Percentiles rank a stretch among this genome's conserved stretches.
These are phyloP conservation scores for Anthostomella pinea DNA, from an alignment of 2,329 filamentous ascomycete species.

Conservation along the genomic window DNA sequence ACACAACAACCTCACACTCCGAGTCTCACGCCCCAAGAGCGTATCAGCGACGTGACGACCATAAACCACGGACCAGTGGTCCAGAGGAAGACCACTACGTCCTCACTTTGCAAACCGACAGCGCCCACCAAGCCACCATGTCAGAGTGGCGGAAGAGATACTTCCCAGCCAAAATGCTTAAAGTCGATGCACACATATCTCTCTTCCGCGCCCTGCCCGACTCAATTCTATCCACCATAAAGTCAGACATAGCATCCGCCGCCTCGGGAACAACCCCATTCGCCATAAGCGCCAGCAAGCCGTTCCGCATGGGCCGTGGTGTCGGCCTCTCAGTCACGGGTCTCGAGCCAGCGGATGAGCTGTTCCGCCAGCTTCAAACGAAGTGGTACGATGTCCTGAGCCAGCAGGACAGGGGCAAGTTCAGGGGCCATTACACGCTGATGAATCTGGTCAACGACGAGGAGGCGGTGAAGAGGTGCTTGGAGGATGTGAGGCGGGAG, in stretches of 20 bases:
- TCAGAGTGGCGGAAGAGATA: constrained; percentile 12
- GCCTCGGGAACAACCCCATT: constrained; percentile 4
- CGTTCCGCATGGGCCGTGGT: constrained; percentile 11
- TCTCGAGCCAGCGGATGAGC: constrained; percentile 5
- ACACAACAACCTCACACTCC: background rate
- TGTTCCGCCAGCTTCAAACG: constrained; percentile 6
- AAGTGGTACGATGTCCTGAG: constrained; percentile 13
- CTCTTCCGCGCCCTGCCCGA: constrained; percentile 20
- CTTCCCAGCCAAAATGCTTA: constrained; percentile 13
- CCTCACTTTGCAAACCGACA: constrained; percentile 13
- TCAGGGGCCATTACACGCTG: constrained; percentile 18
- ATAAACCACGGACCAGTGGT: constrained; percentile 5
- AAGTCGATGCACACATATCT: constrained; percentile 18
- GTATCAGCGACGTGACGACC: constrained; percentile 4
- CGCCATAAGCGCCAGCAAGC: constrained; percentile 4
- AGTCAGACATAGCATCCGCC: constrained; percentile 3
- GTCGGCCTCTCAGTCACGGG: constrained; percentile 9
- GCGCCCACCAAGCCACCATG: constrained; percentile 9
- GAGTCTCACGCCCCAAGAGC: too few relatives aligned
- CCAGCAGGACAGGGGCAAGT: constrained; percentile 12
- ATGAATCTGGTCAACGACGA: constrained; percentile 16
- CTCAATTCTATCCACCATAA: constrained; percentile 6
- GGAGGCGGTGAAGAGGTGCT: constrained; percentile 7
- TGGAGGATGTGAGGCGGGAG: constrained; percentile 5
- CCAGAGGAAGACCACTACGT: constrained; percentile 13